phyloP scores from a whole-genome alignment of 331 rosid genomes.

The Cydonia oblonga region DNA sequence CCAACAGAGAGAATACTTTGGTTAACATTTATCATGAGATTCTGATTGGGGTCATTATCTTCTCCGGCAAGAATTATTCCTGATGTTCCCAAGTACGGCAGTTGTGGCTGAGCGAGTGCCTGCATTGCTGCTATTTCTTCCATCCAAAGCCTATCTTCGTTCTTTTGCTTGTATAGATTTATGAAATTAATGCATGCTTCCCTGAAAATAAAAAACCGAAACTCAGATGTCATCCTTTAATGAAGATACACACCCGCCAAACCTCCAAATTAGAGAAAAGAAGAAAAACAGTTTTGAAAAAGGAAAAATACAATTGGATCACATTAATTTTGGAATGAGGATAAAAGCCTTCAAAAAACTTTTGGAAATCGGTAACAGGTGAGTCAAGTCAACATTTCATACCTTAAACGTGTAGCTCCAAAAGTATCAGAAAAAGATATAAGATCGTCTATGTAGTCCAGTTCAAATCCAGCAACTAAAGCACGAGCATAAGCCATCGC shows the following conservation, averaged over 20 bases:
- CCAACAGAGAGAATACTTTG: constrained; percentile 17
- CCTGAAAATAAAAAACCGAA: constrained; percentile 31
- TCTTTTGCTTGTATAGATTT: constrained; percentile 84
- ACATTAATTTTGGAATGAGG: neutral
- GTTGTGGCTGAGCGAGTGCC: constrained; percentile 49
- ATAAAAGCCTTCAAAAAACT: neutral
- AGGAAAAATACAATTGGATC: neutral
- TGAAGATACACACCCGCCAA: neutral
- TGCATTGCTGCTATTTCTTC: constrained; percentile 98
- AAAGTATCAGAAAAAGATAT: constrained; percentile 76
- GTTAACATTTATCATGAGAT: constrained; percentile 17
- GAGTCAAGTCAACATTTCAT: neutral
- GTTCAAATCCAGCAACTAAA: constrained; percentile 74
- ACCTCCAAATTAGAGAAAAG: neutral
- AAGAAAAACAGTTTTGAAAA: neutral
- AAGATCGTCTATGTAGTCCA: constrained; percentile 72
- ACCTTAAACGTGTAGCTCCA: constrained; percentile 98
- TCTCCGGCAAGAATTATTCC: constrained; percentile 90
- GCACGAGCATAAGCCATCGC: constrained; percentile 99
- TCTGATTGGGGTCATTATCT: constrained; percentile 42
- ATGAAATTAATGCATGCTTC: constrained; percentile 86
- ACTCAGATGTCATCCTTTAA: constrained; percentile 2
- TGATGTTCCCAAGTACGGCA: constrained; percentile 67
- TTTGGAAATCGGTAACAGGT: neutral
- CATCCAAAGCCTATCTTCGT: constrained; percentile 85